Percentiles rank a stretch among this genome's conserved stretches.
These are phyloP conservation scores for Babesia divergens DNA, from an alignment of 169 alveolate genomes.

Conservation along the genomic window DNA sequence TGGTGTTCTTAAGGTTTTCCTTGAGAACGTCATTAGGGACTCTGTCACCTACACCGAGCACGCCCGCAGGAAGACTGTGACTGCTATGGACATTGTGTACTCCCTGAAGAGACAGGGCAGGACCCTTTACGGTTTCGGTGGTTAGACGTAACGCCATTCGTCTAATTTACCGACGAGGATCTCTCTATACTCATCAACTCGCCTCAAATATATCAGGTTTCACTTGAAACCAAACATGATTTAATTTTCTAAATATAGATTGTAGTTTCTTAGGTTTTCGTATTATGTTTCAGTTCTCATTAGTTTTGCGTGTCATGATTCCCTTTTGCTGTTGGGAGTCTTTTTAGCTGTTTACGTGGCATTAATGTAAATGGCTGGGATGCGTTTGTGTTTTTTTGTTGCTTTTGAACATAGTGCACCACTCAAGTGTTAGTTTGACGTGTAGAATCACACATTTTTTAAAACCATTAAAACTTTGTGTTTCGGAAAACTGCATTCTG, in stretches of 20 bases:
- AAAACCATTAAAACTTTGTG: no score
- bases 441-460: no score
- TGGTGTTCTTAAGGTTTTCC: slow-evolving; percentile 95
- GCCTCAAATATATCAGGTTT: slow-evolving; percentile 64
- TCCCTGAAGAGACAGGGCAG: slow-evolving; percentile 99
- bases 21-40: slow-evolving; percentile 97
- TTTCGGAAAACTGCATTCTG: no score
- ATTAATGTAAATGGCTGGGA: no score
- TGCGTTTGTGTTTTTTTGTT: no score
- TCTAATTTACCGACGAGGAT: slow-evolving; percentile 1
- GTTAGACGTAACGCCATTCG: slow-evolving; percentile 73
- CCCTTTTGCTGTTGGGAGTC: no score
- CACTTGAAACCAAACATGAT: slow-evolving; percentile 63
- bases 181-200: slow-evolving; percentile 43
- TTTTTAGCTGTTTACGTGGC: no score
- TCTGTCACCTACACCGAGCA: slow-evolving; percentile 99
- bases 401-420: no score
- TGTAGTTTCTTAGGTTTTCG: no score
- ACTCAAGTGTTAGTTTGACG: no score
- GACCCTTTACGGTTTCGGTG: slow-evolving; percentile 99
- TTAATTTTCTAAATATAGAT: background rate
- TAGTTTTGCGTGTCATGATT: no score
- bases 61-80: slow-evolving; percentile 99
- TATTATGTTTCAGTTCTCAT: no score
- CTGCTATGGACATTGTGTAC: slow-evolving; percentile 98